Conservation (phyloP, 2,329 filamentous ascomycete species). For the Pseudogymnoascus sp. region DNA sequence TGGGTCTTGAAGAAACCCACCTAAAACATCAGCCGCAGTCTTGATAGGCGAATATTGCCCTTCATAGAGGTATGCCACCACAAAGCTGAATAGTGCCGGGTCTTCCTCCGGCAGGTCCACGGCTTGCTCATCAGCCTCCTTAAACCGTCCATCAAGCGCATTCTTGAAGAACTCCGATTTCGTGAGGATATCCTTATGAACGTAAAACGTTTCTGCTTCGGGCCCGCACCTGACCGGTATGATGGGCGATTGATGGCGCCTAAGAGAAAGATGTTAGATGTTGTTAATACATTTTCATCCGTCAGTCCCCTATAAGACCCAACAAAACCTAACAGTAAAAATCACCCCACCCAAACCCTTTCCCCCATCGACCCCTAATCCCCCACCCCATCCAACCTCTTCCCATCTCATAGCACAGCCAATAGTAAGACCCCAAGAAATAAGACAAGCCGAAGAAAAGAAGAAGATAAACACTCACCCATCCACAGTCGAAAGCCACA, state of each 20-base stretch:
- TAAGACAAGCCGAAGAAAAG: neutral
- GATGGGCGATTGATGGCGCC: slow-evolving; percentile 38
- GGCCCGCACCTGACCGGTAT: slow-evolving; percentile 40
- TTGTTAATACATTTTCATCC: slow-evolving; percentile 4
- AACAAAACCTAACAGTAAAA: neutral
- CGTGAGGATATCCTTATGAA: slow-evolving; percentile 39
- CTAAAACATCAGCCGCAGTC: slow-evolving; percentile 34
- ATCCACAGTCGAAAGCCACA: slow-evolving; percentile 43
- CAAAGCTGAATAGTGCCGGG: slow-evolving; percentile 42
- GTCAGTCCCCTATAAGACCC: neutral
- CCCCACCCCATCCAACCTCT: neutral
- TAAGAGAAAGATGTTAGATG: slow-evolving; percentile 21
- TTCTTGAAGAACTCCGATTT: slow-evolving; percentile 42
- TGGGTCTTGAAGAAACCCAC: slow-evolving; percentile 26
- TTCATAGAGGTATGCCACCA: slow-evolving; percentile 44
- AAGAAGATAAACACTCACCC: slow-evolving; percentile 31
- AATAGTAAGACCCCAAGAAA: neutral
- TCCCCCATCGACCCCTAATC: neutral
- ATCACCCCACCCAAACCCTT: slow-evolving; percentile 6
- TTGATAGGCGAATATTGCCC: slow-evolving; percentile 38
- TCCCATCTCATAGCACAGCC: neutral
- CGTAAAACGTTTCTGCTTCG: slow-evolving; percentile 38
- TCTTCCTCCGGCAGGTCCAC: slow-evolving; percentile 44
- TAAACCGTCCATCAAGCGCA: slow-evolving; percentile 40
- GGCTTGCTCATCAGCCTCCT: slow-evolving; percentile 37